phyloP scores from a whole-genome alignment of 305 asterid species.

The Fraxinus nigra region DNA sequence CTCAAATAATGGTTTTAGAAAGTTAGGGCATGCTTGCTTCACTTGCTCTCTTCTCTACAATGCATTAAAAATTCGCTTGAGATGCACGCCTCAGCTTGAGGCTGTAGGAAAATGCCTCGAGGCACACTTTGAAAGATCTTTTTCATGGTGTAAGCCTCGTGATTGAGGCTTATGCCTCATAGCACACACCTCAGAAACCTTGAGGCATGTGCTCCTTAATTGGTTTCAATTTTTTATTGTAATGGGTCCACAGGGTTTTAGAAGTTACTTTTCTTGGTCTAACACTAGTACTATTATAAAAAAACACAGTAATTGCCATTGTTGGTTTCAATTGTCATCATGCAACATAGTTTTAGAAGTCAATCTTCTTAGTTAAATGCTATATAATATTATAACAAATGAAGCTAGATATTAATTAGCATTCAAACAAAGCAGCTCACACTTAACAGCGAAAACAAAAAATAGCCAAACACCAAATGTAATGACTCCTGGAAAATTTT shows the following conservation, averaged over 20 bases:
- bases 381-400: not conserved
- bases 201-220: not conserved
- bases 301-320: not conserved
- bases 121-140: not conserved
- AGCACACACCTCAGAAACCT: not conserved
- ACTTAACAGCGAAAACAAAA: not conserved
- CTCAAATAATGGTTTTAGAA: not conserved
- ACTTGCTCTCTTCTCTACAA: not conserved
- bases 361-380: not conserved
- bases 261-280: not conserved
- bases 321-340: not conserved
- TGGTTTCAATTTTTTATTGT: not conserved
- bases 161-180: not conserved
- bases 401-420: not conserved
- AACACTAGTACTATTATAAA: not conserved
- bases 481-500: not conserved
- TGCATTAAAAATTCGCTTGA: not conserved
- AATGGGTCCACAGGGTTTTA: not conserved
- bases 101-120: not conserved
- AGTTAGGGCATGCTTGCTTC: not conserved
- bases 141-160: not conserved
- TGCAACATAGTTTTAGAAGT: not conserved
- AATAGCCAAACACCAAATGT: not conserved
- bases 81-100: not conserved
- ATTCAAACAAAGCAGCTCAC: not conserved